phyloP scores from a whole-genome alignment of 2,329 filamentous ascomycete genomes.

The Monosporascus cannonballus region DNA sequence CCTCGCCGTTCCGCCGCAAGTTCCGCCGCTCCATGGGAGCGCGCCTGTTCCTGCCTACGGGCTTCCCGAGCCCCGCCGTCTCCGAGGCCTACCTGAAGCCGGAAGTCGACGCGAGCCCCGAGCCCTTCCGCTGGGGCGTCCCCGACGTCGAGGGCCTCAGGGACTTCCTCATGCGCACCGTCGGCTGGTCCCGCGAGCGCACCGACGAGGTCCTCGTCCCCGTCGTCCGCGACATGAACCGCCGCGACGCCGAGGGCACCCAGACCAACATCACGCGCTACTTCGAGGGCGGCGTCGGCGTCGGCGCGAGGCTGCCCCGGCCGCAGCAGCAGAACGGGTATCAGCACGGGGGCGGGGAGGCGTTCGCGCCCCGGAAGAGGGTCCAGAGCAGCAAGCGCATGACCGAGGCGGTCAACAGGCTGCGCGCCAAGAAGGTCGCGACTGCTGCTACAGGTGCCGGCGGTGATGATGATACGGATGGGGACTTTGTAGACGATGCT shows the following conservation, averaged over 20 bases:
- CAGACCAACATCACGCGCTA: constrained; percentile 95
- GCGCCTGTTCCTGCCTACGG: constrained; percentile 78
- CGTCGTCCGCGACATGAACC: constrained; percentile 93
- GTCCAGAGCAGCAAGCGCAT: constrained; percentile 66
- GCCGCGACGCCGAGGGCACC: constrained; percentile 78
- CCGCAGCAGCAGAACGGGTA: background rate
- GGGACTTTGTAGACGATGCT: constrained; percentile 8
- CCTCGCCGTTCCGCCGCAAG: constrained; percentile 69
- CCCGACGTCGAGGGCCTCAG: constrained; percentile 84
- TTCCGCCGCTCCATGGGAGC: constrained; percentile 74
- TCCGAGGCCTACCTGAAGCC: constrained; percentile 79
- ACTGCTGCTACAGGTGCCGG: constrained; percentile 9
- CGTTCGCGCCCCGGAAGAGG: constrained; percentile 64
- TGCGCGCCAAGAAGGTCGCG: constrained; percentile 37
- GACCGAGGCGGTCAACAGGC: constrained; percentile 64
- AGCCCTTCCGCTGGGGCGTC: constrained; percentile 90
- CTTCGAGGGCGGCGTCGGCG: constrained; percentile 70
- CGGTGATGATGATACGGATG: constrained; percentile 16
- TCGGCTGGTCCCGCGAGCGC: constrained; percentile 86
- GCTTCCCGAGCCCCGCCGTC: constrained; percentile 74
- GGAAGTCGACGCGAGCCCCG: constrained; percentile 73
- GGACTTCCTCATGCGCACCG: constrained; percentile 80
- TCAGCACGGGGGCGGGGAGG: constrained; percentile 35
- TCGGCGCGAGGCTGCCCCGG: constrained; percentile 41
- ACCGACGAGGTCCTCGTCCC: constrained; percentile 95